Percentiles rank a stretch among this genome's conserved stretches.
These are phyloP conservation scores for Botrytis cinerea DNA, from an alignment of 2,329 filamentous ascomycete genomes.

Conservation along the genomic window DNA sequence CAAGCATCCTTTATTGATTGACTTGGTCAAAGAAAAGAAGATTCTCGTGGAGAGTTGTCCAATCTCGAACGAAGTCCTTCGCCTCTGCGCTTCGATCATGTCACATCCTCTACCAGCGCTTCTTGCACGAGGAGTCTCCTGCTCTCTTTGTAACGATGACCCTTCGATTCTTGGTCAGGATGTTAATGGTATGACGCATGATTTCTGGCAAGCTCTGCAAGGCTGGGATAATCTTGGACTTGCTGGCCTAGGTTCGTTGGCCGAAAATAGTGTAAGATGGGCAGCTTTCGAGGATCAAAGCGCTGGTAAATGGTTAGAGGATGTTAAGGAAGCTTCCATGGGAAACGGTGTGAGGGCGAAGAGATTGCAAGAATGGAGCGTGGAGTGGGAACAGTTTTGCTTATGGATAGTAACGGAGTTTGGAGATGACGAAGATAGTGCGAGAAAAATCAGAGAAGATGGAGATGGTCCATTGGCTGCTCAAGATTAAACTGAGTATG, in stretches of 20 bases:
- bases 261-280: slow-evolving; percentile 92
- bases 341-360: slow-evolving; percentile 71
- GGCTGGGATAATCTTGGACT: slow-evolving; percentile 90
- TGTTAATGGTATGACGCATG: slow-evolving; percentile 79
- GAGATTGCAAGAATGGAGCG: slow-evolving; percentile 74
- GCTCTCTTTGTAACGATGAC: slow-evolving; percentile 86
- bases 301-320: slow-evolving; percentile 68
- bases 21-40: slow-evolving; percentile 84
- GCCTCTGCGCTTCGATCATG: slow-evolving; percentile 74
- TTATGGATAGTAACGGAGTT: slow-evolving; percentile 85
- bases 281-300: slow-evolving; percentile 82
- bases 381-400: slow-evolving; percentile 87
- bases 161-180: slow-evolving; percentile 86
- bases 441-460: slow-evolving; percentile 30
- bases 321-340: slow-evolving; percentile 71
- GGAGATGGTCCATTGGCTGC: slow-evolving; percentile 29
- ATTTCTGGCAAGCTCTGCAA: slow-evolving; percentile 92
- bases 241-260: slow-evolving; percentile 80
- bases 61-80: slow-evolving; percentile 84
- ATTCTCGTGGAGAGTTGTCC: slow-evolving; percentile 90
- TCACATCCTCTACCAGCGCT: slow-evolving; percentile 81
- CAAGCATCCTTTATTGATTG: slow-evolving; percentile 86
- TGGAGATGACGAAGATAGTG: slow-evolving; percentile 46
- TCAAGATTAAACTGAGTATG: slow-evolving; percentile 26
- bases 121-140: slow-evolving; percentile 79